Evolutionary conservation across 192 early-diverging fungal genomes (phyloP), one percentile per base, ranked within the genome.

Genomic region (Ambispora gerdemannii): DNA sequence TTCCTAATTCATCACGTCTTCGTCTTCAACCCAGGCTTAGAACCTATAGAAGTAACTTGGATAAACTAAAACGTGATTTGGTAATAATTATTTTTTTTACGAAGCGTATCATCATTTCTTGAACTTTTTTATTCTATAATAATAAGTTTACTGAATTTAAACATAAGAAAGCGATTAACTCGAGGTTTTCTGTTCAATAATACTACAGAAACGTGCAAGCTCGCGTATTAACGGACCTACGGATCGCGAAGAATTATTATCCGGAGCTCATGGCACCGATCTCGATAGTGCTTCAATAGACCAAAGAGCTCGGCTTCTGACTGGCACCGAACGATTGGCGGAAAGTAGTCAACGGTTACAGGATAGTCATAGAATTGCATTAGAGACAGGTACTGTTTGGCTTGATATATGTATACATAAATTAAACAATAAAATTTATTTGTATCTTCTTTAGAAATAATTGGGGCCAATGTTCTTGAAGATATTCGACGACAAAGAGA

Each of bases 351-450:
- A 86, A 71, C 81, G 92, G 56, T 74, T 98, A 75, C 90, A 97
- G 74, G 89, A 93, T 25, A 93, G 93, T 34, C 93, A 92, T 67
- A 78, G 92, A 43, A 75, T 97, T 63, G 96, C 95, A 15, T 80
- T 98, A 33, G 95, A 98, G 68, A 95, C 95, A 1, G 87, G 87
- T 87, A 33, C n/a, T n/a, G n/a, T n/a, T n/a, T n/a, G n/a, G n/a
- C n/a, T n/a, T n/a, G n/a, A n/a, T n/a, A n/a, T n/a, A n/a, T n/a
- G n/a, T n/a, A n/a, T n/a, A n/a, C n/a, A n/a, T n/a, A n/a, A n/a
- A n/a, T n/a, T n/a, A n/a, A n/a, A n/a, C n/a, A 28, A 24, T 35
- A 8, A 0, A 76, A 0, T 15, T 38, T 51, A 19, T 22, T 53
- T 19, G 33, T 53, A n/a, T n/a, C n/a, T n/a, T n/a, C n/a, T n/a